Base-by-base conservation (phyloP, 352 stramenopile genomes). In the Phytophthora pinifolia region DNA sequence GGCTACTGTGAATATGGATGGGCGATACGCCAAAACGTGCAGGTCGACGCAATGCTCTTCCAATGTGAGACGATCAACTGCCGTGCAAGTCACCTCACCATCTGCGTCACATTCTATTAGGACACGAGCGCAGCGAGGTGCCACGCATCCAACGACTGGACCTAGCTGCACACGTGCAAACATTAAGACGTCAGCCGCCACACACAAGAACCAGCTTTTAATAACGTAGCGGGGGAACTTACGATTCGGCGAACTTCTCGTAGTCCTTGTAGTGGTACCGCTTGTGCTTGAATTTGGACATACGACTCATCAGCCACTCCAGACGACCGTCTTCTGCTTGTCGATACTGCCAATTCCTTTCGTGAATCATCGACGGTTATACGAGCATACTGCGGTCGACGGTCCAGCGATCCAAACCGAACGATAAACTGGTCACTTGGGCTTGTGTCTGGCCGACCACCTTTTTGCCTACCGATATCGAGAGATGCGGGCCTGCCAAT, bases 91-190 rank as follows among this genome's bases (percentile, higher is more conserved):
- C 14, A 84, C 27, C 10, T 77, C 52, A 4, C 48, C 51, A 32
- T 79, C 74, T 33, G 44, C 48, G 29, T 77, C 65, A 13, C 64
- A 67, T 54, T 83, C 76, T 18, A 87, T 44, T 22, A 85, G 46
- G 31, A 85, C 64, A 27, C 50, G 54, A 38, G 69, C 72, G 1
- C 46, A 41, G 1, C 44, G 58, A 52, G 53, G 37, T 0, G 71
- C 62, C 5, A 83, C 71, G 18, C 50, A 70, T 13, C 76, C 76
- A 15, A 86, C 46, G 12, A 84, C 46, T 15, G 76, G 76, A 15
- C 74, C 76, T 13, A 86, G 30, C 63, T 81, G 25, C 13, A 34
- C 22, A 27, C 22, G 22, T 27, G 22, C 22, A 34, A 20, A 13
- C 31, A 35, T 27, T 15, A 27, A n/a, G n/a, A n/a, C n/a, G 2